phyloP scores from a whole-genome alignment of 2,329 filamentous ascomycete species.

The Coniochaeta prunicola region DNA sequence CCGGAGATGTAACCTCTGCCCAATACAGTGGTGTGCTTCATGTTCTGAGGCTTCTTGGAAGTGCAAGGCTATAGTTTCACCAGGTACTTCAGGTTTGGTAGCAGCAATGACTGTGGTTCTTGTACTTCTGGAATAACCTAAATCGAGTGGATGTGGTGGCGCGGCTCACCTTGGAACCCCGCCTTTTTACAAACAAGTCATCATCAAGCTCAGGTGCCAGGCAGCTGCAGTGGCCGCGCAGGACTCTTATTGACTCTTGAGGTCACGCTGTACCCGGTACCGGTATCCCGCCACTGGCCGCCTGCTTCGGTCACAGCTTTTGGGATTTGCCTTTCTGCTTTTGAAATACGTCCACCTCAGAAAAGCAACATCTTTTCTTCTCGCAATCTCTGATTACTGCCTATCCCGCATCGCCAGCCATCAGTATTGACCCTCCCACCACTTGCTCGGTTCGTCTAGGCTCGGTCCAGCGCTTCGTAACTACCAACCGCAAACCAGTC shows the following conservation, averaged over 20 bases:
- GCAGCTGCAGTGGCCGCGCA: not conserved
- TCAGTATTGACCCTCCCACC: not conserved
- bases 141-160: too few relatives aligned
- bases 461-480: not conserved
- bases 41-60: too few relatives aligned
- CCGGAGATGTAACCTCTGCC: too few relatives aligned
- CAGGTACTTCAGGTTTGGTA: too few relatives aligned
- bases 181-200: not conserved
- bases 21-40: too few relatives aligned
- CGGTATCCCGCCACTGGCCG: not conserved
- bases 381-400: slow-evolving; percentile 1
- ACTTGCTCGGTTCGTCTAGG: not conserved
- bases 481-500: not conserved
- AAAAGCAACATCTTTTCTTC: not conserved
- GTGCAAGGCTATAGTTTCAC: too few relatives aligned
- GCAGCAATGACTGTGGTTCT: too few relatives aligned
- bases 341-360: not conserved
- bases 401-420: slow-evolving; percentile 5
- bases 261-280: not conserved
- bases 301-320: not conserved
- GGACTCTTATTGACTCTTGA: not conserved
- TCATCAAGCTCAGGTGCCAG: not conserved
- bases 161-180: not conserved
- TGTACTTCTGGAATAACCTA: too few relatives aligned
- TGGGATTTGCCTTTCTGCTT: not conserved